Base-by-base conservation (phyloP, 495 filamentous ascomycete genomes). In the Neurospora tetraspora region DNA sequence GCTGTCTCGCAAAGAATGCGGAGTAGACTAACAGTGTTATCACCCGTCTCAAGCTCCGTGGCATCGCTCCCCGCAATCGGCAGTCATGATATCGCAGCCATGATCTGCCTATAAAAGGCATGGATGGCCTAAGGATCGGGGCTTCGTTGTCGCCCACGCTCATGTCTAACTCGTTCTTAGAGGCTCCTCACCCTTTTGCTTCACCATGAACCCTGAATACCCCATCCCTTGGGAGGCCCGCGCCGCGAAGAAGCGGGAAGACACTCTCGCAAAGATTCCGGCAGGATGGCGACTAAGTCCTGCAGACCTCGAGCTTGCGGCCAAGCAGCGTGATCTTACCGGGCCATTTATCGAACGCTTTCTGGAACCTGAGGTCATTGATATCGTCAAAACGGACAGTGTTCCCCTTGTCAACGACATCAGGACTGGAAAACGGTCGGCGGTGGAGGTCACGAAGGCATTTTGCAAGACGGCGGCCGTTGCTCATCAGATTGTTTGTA, bases 401-500 rank as follows among this genome's bases (percentile, higher is more conserved):
- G 39, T 74, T 14, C 71, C 73, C 0, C 43, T 81, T 4, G 72
- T 78, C 3, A 70, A 73, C 4, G 74, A 73, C 14, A 74, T 84
- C 31, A 74, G 68, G 11, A 16, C 68, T 14, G 76, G 72, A 1
- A 69, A 68, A 3, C 68, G 75, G 16, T 78, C 76, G 1, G 76
- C 85, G 2, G 69, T 84, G 20, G 78, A 80, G 12, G 85, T 90
- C 31, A 75, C 78, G 9, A 76, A 71, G 0, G 82, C 82, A 0
- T 83, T 83, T 70, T 82, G 79, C 72, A 80, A 89, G 81, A 80
- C 86, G 74, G 88, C 89, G 11, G 85, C 88, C 0, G 82, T 91
- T 37, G 84, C 89, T 16, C 88, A 91, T 14, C 89, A 91, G 78
- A 74, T 90, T 27, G 88, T 83, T 53, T 69, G 75, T 70, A 59